Evolutionary conservation across 2,329 filamentous ascomycete genomes (phyloP).

Genomic region (Diatrype stigma): DNA sequence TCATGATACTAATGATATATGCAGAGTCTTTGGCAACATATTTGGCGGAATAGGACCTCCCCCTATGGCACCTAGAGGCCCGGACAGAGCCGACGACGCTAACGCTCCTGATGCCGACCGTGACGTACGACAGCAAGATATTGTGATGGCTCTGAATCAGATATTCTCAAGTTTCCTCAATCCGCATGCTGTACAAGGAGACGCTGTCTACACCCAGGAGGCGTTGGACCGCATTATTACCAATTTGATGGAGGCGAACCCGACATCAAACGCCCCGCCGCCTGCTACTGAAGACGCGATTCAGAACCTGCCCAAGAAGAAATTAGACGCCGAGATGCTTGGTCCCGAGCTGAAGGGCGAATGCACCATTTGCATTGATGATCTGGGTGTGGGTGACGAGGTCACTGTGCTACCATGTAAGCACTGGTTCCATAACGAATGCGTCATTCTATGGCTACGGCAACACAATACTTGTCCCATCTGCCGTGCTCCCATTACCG

Average conservation of each 20-base stretch:
- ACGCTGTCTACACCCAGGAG: slow-evolving; percentile 87
- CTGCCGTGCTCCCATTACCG: slow-evolving; percentile 59
- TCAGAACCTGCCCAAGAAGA: slow-evolving; percentile 64
- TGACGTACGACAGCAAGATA: slow-evolving; percentile 18
- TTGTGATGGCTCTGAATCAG: slow-evolving; percentile 43
- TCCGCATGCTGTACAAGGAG: slow-evolving; percentile 57
- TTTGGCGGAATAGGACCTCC: slow-evolving; percentile 37
- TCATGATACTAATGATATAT: slow-evolving; percentile 26
- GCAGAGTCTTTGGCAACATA: slow-evolving; percentile 44
- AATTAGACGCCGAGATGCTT: slow-evolving; percentile 67
- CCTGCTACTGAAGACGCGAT: slow-evolving; percentile 77
- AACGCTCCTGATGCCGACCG: slow-evolving; percentile 18
- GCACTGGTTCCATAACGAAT: slow-evolving; percentile 89
- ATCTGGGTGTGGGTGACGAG: slow-evolving; percentile 67
- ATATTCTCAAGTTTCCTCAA: slow-evolving; percentile 50
- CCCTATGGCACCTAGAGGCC: slow-evolving; percentile 18
- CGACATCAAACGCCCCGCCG: slow-evolving; percentile 71
- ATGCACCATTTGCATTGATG: slow-evolving; percentile 94
- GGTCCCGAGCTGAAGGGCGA: slow-evolving; percentile 65
- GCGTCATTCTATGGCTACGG: slow-evolving; percentile 76
- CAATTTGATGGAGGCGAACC: slow-evolving; percentile 80
- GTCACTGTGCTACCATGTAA: slow-evolving; percentile 78
- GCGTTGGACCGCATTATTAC: slow-evolving; percentile 85
- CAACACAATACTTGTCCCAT: slow-evolving; percentile 93
- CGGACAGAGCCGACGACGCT: slow-evolving; percentile 11